These are phyloP conservation scores for Pyrenophora tritici-repentis DNA, from an alignment of 2,329 filamentous ascomycete species.

Conservation along the genomic window DNA sequence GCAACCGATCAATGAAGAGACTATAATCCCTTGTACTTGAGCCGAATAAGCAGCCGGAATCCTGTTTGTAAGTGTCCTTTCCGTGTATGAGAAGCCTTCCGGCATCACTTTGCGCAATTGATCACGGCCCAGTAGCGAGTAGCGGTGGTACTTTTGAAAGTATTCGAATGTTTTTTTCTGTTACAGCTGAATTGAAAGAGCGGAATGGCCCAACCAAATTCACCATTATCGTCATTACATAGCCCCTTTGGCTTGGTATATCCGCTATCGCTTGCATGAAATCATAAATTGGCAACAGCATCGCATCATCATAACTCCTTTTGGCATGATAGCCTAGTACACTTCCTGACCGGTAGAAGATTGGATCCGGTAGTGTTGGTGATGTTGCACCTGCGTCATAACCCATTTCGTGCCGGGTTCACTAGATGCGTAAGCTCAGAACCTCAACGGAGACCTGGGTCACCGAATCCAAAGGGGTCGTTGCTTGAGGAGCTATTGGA, in stretches of 20 bases:
- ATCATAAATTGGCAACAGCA: constrained; percentile 10
- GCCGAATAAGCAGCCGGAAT: too few species aligned
- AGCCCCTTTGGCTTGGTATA: constrained; percentile 22
- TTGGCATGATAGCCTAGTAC: neutral
- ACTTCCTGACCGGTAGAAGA: neutral
- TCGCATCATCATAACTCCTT: constrained; percentile 10
- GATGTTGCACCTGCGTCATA: neutral
- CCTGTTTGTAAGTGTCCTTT: too few species aligned
- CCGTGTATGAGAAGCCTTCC: too few species aligned
- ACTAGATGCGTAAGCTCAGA: neutral
- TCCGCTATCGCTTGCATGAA: constrained; percentile 11
- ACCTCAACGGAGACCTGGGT: constrained; percentile 41
- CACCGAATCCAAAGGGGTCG: constrained; percentile 44
- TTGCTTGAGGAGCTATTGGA: constrained; percentile 40
- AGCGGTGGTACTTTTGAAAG: neutral
- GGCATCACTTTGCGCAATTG: too few species aligned
- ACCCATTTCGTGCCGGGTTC: neutral
- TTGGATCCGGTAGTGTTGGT: neutral
- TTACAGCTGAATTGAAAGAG: constrained; percentile 9
- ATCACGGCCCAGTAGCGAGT: too few species aligned
- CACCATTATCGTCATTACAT: constrained; percentile 22
- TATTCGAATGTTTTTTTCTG: constrained; percentile 17
- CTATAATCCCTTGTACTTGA: too few species aligned
- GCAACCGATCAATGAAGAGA: too few species aligned
- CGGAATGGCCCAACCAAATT: constrained; percentile 19